phyloP scores from a whole-genome alignment of 441 rosid genomes.

The Viola pubescens region DNA sequence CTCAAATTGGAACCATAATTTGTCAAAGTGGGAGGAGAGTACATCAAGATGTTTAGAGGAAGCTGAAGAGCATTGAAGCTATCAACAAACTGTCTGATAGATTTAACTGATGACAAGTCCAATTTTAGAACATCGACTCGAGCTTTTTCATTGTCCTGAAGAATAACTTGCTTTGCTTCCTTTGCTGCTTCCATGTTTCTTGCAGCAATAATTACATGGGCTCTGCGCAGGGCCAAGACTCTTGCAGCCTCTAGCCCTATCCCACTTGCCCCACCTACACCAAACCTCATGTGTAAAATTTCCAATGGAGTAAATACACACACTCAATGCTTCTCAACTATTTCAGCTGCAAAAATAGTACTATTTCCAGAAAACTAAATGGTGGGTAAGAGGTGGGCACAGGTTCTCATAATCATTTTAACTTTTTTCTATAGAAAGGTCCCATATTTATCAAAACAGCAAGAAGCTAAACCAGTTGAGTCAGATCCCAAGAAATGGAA shows the following conservation, averaged over 20 bases:
- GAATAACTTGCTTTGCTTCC: constrained; percentile 45
- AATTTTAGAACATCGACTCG: constrained; percentile 47
- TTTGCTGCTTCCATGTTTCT: constrained; percentile 69
- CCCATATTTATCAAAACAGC: too few species aligned
- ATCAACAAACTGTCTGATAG: constrained; percentile 43
- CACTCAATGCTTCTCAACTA: not conserved
- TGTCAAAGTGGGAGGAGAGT: not conserved
- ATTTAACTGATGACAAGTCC: constrained; percentile 55
- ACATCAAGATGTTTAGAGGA: constrained; percentile 79
- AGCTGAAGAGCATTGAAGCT: constrained; percentile 43
- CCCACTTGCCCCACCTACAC: constrained; percentile 81
- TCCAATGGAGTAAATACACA: not conserved
- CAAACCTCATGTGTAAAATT: not conserved
- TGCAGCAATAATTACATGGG: constrained; percentile 71
- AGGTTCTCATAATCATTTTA: too few species aligned
- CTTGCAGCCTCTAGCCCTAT: constrained; percentile 87
- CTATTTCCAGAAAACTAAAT: not conserved
- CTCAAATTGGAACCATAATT: not conserved
- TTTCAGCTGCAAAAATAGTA: not conserved
- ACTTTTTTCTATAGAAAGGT: not conserved
- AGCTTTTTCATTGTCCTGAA: constrained; percentile 25
- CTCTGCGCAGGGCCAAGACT: constrained; percentile 59
- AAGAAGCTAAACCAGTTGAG: too few species aligned
- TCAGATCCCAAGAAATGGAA: too few species aligned
- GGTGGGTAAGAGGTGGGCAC: not conserved